These are phyloP conservation scores for Odonthalia washingtoniensis DNA, from an alignment of 31 red algal genomes.

Conservation along the genomic window DNA sequence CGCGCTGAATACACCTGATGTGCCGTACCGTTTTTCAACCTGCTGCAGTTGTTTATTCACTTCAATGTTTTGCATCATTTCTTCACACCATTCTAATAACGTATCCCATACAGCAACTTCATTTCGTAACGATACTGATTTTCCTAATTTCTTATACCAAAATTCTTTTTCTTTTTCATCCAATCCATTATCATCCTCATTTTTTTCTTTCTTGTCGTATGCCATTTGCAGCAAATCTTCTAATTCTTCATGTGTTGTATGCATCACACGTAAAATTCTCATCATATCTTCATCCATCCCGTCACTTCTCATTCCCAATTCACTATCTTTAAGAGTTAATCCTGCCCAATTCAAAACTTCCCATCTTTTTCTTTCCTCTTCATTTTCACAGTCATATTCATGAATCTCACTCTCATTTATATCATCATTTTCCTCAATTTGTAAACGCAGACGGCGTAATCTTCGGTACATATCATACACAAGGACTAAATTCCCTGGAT, in stretches of 20 bases:
- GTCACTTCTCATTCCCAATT: conserved; percentile 34
- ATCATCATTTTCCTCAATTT: too few relatives aligned
- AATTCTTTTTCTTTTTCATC: too few relatives aligned
- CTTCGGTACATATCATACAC: conserved; percentile 55
- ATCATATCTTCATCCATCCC: conserved; percentile 52
- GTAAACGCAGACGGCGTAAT: too few relatives aligned
- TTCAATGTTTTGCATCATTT: conserved; percentile 32
- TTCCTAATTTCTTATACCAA: not conserved
- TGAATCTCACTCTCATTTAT: not conserved
- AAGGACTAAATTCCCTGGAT: conserved; percentile 59
- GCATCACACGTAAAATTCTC: conserved; percentile 3
- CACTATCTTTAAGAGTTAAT: conserved; percentile 18
- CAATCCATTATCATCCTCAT: not conserved
- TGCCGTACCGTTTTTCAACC: too few relatives aligned
- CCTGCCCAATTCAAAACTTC: conserved; percentile 20
- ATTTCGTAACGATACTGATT: not conserved
- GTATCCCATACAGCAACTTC: not conserved
- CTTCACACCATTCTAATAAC: not conserved
- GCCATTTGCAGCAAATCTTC: not conserved
- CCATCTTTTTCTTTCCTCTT: conserved; percentile 12
- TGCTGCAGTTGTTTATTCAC: conserved; percentile 40
- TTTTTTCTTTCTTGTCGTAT: not conserved
- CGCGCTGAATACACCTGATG: conserved; percentile 34
- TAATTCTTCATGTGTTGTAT: conserved; percentile 22
- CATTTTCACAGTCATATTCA: not conserved